phyloP scores from a whole-genome alignment of 768 basidiomycete genomes.

The Lanmaoa pseudosensibilis region DNA sequence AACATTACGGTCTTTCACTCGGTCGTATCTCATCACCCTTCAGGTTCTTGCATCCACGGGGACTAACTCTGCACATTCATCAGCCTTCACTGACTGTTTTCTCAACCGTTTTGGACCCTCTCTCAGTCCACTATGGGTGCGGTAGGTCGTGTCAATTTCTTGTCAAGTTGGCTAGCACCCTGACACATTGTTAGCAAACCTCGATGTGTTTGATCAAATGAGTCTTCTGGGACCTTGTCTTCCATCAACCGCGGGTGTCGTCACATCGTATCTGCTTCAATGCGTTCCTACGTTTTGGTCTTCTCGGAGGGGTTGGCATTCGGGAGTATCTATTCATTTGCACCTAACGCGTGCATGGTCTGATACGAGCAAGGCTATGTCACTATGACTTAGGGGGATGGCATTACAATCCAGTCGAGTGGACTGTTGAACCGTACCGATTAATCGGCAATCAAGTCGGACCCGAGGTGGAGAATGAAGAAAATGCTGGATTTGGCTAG shows the following conservation, averaged over 20 bases:
- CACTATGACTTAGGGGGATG: background rate
- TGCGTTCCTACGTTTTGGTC: background rate
- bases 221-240: background rate
- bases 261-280: background rate
- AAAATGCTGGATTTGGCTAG: background rate
- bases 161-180: background rate
- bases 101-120: background rate
- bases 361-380: conserved; percentile 4
- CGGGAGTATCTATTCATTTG: background rate
- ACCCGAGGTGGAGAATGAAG: conserved; percentile 1
- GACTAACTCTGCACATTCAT: background rate
- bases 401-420: background rate
- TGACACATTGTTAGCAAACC: background rate
- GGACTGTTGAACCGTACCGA: background rate
- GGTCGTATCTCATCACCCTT: background rate
- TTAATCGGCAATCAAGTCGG: conserved; percentile 10
- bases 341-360: background rate
- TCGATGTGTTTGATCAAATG: background rate
- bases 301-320: background rate
- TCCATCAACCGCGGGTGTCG: background rate
- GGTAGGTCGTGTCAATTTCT: background rate
- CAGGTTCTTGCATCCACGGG: background rate
- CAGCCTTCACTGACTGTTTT: background rate
- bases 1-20: background rate
- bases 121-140: background rate